Evolutionary conservation across 768 basidiomycete species (phyloP).

Genomic region (Mycena olivaceomarginata): DNA sequence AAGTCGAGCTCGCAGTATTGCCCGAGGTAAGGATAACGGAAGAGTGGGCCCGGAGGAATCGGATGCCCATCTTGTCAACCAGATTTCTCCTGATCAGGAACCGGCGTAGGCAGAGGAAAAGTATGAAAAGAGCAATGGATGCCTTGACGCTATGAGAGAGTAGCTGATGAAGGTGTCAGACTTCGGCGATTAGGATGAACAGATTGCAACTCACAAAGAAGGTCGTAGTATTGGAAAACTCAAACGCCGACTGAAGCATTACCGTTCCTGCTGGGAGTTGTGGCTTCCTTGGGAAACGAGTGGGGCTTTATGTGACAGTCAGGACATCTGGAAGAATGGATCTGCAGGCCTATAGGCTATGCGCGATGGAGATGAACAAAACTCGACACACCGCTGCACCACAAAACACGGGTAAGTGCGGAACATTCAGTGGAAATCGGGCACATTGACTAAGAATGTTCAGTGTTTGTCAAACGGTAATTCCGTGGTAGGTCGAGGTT

Average conservation of each 20-base stretch:
- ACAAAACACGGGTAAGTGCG: too few species aligned
- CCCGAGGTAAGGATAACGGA: conserved; percentile 12
- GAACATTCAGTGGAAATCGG: too few species aligned
- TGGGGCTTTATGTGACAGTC: not conserved
- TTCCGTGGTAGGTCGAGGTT: too few species aligned
- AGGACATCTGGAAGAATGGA: not conserved
- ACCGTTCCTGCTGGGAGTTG: not conserved
- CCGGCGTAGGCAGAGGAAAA: not conserved
- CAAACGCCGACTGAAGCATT: not conserved
- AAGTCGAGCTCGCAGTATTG: conserved; percentile 12
- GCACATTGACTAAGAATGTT: too few species aligned
- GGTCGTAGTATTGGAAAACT: not conserved
- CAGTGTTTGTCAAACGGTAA: too few species aligned
- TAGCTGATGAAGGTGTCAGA: not conserved
- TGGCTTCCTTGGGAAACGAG: not conserved
- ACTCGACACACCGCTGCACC: too few species aligned
- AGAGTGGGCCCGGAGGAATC: not conserved
- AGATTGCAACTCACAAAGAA: not conserved
- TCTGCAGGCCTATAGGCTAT: too few species aligned
- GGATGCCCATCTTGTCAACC: not conserved
- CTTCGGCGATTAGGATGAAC: not conserved
- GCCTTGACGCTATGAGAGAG: not conserved
- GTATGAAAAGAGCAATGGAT: not conserved
- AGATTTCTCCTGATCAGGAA: not conserved
- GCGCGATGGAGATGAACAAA: too few species aligned